Evolutionary conservation across 1,139 yeast species (phyloP).

Genomic region (Kodamaea alishanica): DNA sequence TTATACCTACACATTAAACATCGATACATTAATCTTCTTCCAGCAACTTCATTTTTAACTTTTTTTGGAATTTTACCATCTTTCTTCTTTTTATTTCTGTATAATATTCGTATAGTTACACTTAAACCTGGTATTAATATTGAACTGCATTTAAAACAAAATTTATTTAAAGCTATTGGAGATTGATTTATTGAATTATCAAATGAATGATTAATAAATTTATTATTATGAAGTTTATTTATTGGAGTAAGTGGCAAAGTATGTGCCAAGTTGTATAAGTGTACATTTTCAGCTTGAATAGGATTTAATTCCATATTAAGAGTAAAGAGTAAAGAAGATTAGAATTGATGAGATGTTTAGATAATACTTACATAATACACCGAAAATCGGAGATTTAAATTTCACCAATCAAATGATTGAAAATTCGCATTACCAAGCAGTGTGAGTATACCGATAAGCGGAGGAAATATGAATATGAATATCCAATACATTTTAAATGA

Average conservation of each 20-base stretch:
- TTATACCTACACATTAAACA: constrained; percentile 29
- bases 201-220: constrained; percentile 21
- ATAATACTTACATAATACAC: constrained; percentile 1
- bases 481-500: background rate
- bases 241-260: constrained; percentile 25
- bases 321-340: no score
- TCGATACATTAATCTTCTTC: constrained; percentile 21
- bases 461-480: constrained; percentile 4
- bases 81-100: constrained; percentile 15
- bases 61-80: constrained; percentile 4
- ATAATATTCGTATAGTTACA: constrained; percentile 24
- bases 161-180: constrained; percentile 20
- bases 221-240: constrained; percentile 23
- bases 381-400: background rate
- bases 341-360: background rate
- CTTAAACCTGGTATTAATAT: constrained; percentile 47
- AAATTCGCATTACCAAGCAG: background rate
- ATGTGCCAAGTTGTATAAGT: constrained; percentile 32
- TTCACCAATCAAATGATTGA: background rate
- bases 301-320: background rate
- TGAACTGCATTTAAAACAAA: constrained; percentile 46
- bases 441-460: constrained; percentile 14
- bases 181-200: constrained; percentile 30
- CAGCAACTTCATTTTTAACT: constrained; percentile 3
- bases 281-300: constrained; percentile 16